Base-by-base conservation (phyloP, 208 protist genomes). In the Strigomonas oncopelti region DNA sequence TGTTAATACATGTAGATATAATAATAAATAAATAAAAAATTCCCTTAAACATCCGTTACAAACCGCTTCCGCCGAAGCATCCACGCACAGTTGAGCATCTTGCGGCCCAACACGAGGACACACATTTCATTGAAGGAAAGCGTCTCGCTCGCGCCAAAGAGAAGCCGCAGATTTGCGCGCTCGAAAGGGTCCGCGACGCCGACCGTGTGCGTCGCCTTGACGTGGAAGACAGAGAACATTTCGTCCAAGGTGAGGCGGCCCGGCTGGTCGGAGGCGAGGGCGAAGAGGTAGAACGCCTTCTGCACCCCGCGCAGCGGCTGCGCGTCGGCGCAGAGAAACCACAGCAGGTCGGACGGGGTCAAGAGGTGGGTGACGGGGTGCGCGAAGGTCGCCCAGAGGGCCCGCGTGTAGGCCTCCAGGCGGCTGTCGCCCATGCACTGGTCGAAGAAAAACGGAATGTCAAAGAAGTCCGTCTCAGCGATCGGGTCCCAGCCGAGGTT, bases 241-340 rank as follows among this genome's bases (percentile, higher is more conserved):
- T 82, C 73, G 1, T 54, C 54, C 24, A 65, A 28, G 24, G 60
- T 76, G 4, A 90, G 46, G 4, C 69, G 27, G 14, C 79, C 82
- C 5, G 64, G 69, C 24, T 71, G 62, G 1, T 67, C 29, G 0
- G 18, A 14, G 1, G 62, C 55, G 0, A 45, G 32, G 11, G 87
- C 82, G 27, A 92, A 69, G 0, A 90, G 55, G 48, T 80, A 80
- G 38, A 96, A 92, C 5, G 83, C 86, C 80, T 96, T 96, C 62
- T 96, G 91, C 28, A 69, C 78, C 3, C 91, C 91, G 7, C 91
- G 85, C 20, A 96, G 71, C 5, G 84, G 86, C 75, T 96, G 91
- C 54, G 65, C 57, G 69, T 94, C 88, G 14, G 74, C 72, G 60
- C 88, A 93, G n/a, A 96, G 74, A 62, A 93, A 87, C 36, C 66